phyloP scores from a whole-genome alignment of 768 basidiomycete species.

The Lentinula raphanica region DNA sequence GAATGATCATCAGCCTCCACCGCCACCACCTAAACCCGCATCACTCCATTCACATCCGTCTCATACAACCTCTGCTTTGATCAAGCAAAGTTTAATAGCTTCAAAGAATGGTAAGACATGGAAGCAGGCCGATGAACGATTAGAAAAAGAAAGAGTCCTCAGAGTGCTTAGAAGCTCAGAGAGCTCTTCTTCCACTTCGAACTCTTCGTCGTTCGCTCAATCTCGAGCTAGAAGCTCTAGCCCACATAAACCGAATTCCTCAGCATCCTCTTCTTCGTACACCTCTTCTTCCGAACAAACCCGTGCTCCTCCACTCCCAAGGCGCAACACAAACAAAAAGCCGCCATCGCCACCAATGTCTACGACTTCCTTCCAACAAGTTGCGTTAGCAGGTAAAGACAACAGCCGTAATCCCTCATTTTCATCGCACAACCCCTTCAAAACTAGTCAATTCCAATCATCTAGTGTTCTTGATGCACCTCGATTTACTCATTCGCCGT shows the following conservation, averaged over 20 bases:
- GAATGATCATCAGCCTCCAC: conserved; percentile 6
- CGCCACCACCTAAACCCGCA: conserved; percentile 29
- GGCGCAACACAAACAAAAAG: conserved; percentile 5
- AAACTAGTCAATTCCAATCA: background rate
- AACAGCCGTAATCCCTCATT: conserved; percentile 11
- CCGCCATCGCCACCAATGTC: conserved; percentile 36
- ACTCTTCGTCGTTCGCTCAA: conserved; percentile 13
- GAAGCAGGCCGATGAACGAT: conserved; percentile 61
- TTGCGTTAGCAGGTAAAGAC: conserved; percentile 32
- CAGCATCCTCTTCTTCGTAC: conserved; percentile 7
- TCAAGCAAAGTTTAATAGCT: conserved; percentile 70
- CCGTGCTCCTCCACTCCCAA: conserved; percentile 12
- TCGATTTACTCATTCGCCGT: conserved; percentile 18
- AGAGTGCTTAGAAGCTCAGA: conserved; percentile 58
- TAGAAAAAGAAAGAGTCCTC: conserved; percentile 66
- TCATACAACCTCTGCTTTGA: conserved; percentile 60
- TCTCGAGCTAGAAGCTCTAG: conserved; percentile 25
- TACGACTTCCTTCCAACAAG: conserved; percentile 40
- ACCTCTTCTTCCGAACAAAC: conserved; percentile 7
- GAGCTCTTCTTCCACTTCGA: conserved; percentile 28
- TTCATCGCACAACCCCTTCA: conserved; percentile 6
- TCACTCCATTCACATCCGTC: conserved; percentile 8
- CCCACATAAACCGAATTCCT: conserved; percentile 18
- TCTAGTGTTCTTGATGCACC: conserved; percentile 7
- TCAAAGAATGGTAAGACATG: conserved; percentile 65